A percentile compares a stretch with the other conserved stretches of the same genome.
phyloP scores from a whole-genome alignment of 2,329 filamentous ascomycete genomes.

The Pleoardoris graminearum region DNA sequence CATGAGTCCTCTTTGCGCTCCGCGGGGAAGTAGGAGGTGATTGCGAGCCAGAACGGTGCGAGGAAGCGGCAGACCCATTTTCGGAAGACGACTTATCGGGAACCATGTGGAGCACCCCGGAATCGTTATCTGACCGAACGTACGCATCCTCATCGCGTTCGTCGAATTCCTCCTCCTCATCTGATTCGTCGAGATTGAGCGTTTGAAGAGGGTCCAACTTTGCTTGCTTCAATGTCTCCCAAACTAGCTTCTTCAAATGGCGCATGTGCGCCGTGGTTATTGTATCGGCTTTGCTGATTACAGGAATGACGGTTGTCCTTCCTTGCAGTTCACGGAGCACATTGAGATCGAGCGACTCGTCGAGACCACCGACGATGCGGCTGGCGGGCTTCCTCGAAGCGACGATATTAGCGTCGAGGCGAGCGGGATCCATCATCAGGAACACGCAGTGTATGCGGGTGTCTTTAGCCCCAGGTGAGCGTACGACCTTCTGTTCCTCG shows the following conservation, averaged over 20 bases:
- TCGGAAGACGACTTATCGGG: constrained; percentile 45
- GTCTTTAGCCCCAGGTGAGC: constrained; percentile 89
- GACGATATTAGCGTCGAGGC: constrained; percentile 77
- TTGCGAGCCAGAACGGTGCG: constrained; percentile 34
- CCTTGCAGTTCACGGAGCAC: constrained; percentile 84
- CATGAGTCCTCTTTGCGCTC: constrained; percentile 40
- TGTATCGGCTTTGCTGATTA: constrained; percentile 96
- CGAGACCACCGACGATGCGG: constrained; percentile 68
- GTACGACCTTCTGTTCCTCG: constrained; percentile 96
- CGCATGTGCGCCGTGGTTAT: constrained; percentile 95
- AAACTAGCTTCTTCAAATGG: constrained; percentile 86
- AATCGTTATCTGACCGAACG: constrained; percentile 42
- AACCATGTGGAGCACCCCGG: constrained; percentile 44
- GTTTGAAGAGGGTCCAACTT: constrained; percentile 87
- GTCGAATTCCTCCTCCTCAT: constrained; percentile 55
- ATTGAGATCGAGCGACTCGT: constrained; percentile 88
- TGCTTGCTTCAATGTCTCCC: constrained; percentile 81
- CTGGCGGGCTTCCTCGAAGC: constrained; percentile 63
- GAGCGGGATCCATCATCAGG: constrained; percentile 82
- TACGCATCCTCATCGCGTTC: constrained; percentile 57
- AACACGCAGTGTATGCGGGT: constrained; percentile 98
- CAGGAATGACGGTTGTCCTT: constrained; percentile 92
- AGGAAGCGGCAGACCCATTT: constrained; percentile 39
- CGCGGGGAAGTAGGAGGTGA: constrained; percentile 41
- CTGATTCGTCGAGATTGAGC: constrained; percentile 75